Percentiles rank a stretch among this genome's conserved stretches.
phyloP scores from a whole-genome alignment of 1,139 yeast genomes.

The Zygosaccharomyces sapae region DNA sequence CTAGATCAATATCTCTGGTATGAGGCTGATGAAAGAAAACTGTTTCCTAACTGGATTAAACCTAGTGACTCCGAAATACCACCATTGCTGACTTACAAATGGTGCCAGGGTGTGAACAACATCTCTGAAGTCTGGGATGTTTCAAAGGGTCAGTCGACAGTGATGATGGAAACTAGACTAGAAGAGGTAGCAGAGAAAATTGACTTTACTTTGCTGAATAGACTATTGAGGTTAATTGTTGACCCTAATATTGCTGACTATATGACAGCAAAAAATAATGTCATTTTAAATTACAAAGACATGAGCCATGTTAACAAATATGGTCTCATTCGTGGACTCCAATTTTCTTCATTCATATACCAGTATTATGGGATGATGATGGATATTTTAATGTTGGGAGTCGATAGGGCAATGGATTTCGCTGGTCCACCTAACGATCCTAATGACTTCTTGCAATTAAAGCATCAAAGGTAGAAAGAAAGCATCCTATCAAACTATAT shows the following conservation, averaged over 20 bases:
- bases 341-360: constrained; percentile 81
- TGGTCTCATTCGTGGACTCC: constrained; percentile 85
- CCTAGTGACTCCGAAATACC: constrained; percentile 95
- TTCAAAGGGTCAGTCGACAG: constrained; percentile 69
- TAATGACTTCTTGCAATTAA: constrained; percentile 72
- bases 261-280: constrained; percentile 86
- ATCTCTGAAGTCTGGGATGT: constrained; percentile 75
- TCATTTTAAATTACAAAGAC: constrained; percentile 79
- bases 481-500: constrained; percentile 75
- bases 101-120: constrained; percentile 94
- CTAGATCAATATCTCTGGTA: constrained; percentile 95
- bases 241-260: constrained; percentile 95
- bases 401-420: constrained; percentile 79
- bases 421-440: constrained; percentile 78
- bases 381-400: constrained; percentile 78
- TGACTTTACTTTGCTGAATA: constrained; percentile 80
- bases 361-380: constrained; percentile 86
- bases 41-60: constrained; percentile 95
- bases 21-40: constrained; percentile 80
- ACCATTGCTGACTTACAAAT: constrained; percentile 83
- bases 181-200: constrained; percentile 74
- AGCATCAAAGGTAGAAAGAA: constrained; percentile 51
- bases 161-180: constrained; percentile 74
- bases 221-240: constrained; percentile 71
- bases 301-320: constrained; percentile 90